Percentiles rank a stretch among this genome's conserved stretches.
Evolutionary conservation across 345 rosid genomes (phyloP).

Genomic region (Camelina hispida): DNA sequence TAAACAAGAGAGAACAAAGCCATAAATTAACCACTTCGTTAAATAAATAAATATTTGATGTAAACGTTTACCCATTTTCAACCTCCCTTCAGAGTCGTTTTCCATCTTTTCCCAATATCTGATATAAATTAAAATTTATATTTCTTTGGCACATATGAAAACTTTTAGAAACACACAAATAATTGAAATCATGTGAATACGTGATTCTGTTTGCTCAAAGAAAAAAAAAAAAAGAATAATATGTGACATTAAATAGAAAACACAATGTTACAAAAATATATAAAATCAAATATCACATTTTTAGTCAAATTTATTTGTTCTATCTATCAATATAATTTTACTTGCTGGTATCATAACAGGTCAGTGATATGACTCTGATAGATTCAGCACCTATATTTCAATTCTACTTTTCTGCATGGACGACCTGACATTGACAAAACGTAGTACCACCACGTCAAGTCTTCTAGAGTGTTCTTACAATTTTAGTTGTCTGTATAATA

Average conservation of each 20-base stretch:
- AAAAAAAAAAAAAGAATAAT: too few relatives aligned
- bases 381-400: background rate
- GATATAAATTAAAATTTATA: too few relatives aligned
- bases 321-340: too few relatives aligned
- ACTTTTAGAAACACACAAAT: too few relatives aligned
- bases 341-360: background rate
- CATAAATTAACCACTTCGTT: too few relatives aligned
- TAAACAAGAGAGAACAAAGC: too few relatives aligned
- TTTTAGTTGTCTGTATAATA: too few relatives aligned
- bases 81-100: background rate
- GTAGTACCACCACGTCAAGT: background rate
- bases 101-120: background rate
- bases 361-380: background rate
- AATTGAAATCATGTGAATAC: too few relatives aligned
- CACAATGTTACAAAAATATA: too few relatives aligned
- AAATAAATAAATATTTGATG: background rate
- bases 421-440: background rate
- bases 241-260: background rate
- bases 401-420: background rate
- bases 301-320: too few relatives aligned
- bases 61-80: background rate
- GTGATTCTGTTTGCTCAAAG: background rate
- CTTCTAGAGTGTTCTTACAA: background rate
- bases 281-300: too few relatives aligned
- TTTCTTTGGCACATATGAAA: background rate